These are phyloP conservation scores for Phytophthora chlamydospora DNA, from an alignment of 352 stramenopile genomes.

Conservation along the genomic window DNA sequence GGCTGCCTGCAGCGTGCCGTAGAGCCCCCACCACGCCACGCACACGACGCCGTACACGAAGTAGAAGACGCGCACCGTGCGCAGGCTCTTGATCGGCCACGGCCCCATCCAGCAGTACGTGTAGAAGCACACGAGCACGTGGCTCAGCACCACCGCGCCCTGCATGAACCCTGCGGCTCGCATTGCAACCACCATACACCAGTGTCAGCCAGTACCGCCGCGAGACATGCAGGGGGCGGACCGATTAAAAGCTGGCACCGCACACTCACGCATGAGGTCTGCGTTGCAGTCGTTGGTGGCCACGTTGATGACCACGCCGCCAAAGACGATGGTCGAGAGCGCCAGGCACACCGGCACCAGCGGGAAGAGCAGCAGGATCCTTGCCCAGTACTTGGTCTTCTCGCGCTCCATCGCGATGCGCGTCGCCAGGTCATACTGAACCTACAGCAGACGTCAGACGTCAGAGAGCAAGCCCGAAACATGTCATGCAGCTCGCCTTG, in stretches of 20 bases:
- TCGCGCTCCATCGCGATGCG: constrained; percentile 61
- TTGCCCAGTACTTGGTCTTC: constrained; percentile 77
- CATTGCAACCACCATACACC: constrained; percentile 11
- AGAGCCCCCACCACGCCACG: constrained; percentile 71
- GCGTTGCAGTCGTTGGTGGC: constrained; percentile 71
- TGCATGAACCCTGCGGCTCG: constrained; percentile 57
- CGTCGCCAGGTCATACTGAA: constrained; percentile 51
- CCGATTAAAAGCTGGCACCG: no score
- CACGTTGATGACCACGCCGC: constrained; percentile 77
- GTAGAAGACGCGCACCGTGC: constrained; percentile 70
- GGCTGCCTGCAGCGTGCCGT: constrained; percentile 62
- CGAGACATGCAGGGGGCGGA: no score
- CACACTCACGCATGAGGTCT: constrained; percentile 60
- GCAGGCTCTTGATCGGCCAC: constrained; percentile 57
- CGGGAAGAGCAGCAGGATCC: constrained; percentile 68
- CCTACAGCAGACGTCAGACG: constrained; percentile 32
- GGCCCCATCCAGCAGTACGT: constrained; percentile 77
- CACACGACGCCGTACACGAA: constrained; percentile 62
- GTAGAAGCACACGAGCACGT: constrained; percentile 72
- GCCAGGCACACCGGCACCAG: constrained; percentile 63
- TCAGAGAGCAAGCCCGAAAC: constrained; percentile 15
- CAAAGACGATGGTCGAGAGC: constrained; percentile 64
- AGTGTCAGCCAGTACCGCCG: constrained; percentile 3
- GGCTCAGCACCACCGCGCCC: constrained; percentile 67
- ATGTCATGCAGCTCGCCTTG: no score